Evolutionary conservation across 495 filamentous ascomycete genomes (phyloP), one percentile per base, ranked within the genome.

Genomic region (Jackrogersella multiformis): DNA sequence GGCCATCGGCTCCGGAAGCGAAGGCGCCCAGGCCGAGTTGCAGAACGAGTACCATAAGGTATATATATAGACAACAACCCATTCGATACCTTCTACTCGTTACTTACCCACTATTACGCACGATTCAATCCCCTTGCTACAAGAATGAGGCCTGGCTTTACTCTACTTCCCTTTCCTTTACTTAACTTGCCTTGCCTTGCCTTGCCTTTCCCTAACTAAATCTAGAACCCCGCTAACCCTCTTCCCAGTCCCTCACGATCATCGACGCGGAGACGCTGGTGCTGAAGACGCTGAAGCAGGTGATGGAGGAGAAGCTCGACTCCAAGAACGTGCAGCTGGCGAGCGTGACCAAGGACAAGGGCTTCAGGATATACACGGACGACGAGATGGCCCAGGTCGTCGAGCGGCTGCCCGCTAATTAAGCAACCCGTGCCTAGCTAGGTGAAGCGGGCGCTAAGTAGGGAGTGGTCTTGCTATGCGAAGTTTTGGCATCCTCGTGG

Each of bases 281-380:
- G 30, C 83, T 99, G 69, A 97, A 97, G 87, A 99, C 95, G 35
- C 79, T 99, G 78, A 99, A 99, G 85, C 95, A 99, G 82, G 95
- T 99, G 54, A 99, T 99, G 95, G 95, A 99, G 82, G 95, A 99
- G 88, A 99, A 98, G 84, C 86, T 99, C 54, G 95, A 99, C 76
- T 84, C 91, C 39, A 98, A 98, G 86, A 99, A 98, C 74, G 96
- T 99, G 69, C 95, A 98, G 85, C 79, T 99, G 68, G 95, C 95
- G 42, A 97, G 93, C 74, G 96, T 98, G 56, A 99, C 95, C 61
- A 97, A 94, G 84, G 94, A 96, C 60, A 93, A 91, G 76, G 95
- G 96, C 15, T 98, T 99, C 85, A 89, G 90, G 77, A 97, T 99
- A 84, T 97, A 99, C 82, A 90, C 87, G 57, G 95, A 99, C 71